phyloP scores from a whole-genome alignment of 2,329 filamentous ascomycete genomes.

The Alternaria sp. region DNA sequence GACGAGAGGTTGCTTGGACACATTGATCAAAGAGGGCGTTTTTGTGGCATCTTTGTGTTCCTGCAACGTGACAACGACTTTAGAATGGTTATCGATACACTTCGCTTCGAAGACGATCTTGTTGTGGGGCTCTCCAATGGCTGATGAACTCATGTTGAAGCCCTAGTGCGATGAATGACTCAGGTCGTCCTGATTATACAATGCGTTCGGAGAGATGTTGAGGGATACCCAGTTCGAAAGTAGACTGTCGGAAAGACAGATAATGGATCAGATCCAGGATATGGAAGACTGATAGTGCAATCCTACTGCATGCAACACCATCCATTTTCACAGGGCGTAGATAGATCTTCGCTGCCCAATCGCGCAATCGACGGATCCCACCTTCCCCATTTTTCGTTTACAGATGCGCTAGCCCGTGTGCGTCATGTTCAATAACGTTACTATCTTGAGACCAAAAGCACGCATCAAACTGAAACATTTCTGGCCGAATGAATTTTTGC shows the following conservation, averaged over 20 bases:
- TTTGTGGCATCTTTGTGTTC: slow-evolving; percentile 24
- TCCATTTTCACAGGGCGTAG: not conserved
- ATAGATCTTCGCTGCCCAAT: slow-evolving; percentile 2
- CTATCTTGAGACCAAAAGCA: slow-evolving; percentile 16
- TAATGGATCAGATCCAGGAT: not conserved
- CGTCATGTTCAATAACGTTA: slow-evolving; percentile 11
- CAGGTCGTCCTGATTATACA: slow-evolving; percentile 5
- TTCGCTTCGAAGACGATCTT: slow-evolving; percentile 19
- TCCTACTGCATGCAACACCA: not conserved
- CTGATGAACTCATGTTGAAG: slow-evolving; percentile 1
- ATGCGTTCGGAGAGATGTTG: not conserved
- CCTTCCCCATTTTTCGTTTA: slow-evolving; percentile 10
- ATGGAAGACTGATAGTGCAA: not conserved
- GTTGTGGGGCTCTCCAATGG: slow-evolving; percentile 1
- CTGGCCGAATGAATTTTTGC: not conserved
- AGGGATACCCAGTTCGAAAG: not conserved
- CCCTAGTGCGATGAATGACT: not conserved
- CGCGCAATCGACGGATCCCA: slow-evolving; percentile 1
- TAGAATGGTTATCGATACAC: slow-evolving; percentile 14
- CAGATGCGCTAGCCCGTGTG: slow-evolving; percentile 24
- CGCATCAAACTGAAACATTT: slow-evolving; percentile 3
- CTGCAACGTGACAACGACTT: slow-evolving; percentile 17
- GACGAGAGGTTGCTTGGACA: slow-evolving; percentile 31
- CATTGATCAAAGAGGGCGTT: slow-evolving; percentile 27
- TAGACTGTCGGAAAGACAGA: not conserved